Conservation (phyloP, 2,329 filamentous ascomycete species). For the Tolypocladium guangdongense region DNA sequence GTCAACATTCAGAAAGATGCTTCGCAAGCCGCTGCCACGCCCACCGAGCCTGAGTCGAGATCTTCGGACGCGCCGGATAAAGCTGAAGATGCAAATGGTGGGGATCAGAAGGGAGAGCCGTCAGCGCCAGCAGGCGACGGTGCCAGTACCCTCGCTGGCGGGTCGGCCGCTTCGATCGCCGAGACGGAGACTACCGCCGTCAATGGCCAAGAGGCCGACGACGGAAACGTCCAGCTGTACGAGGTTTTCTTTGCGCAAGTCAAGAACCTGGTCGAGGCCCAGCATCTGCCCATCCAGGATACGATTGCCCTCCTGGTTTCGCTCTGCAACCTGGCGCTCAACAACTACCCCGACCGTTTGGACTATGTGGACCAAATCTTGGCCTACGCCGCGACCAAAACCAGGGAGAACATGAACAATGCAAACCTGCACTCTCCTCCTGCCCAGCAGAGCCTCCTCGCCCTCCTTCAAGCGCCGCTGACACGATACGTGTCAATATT, state of each 20-base stretch:
- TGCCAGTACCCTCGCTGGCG: constrained; percentile 16
- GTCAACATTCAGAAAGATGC: constrained; percentile 56
- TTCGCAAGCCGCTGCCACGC: constrained; percentile 6
- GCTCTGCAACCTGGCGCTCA: constrained; percentile 82
- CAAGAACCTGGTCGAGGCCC: constrained; percentile 81
- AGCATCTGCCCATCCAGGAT: constrained; percentile 86
- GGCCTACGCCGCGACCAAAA: constrained; percentile 77
- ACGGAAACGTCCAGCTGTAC: constrained; percentile 76
- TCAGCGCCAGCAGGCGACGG: constrained; percentile 17
- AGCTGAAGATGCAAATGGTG: constrained; percentile 21
- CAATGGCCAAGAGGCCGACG: constrained; percentile 30
- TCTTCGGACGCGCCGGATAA: constrained; percentile 17
- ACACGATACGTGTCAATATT: constrained; percentile 89
- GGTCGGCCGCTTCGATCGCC: constrained; percentile 29
- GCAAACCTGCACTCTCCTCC: constrained; percentile 85
- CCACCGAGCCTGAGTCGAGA: constrained; percentile 19
- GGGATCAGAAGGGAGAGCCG: constrained; percentile 8
- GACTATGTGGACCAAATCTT: constrained; percentile 95
- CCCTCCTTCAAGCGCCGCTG: constrained; percentile 81
- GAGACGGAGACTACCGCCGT: constrained; percentile 37
- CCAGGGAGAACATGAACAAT: constrained; percentile 81
- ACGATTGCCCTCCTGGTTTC: constrained; percentile 92
- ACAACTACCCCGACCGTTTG: constrained; percentile 84
- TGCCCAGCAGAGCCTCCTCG: constrained; percentile 80
- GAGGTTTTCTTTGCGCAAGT: constrained; percentile 97